Percentiles rank a stretch among this genome's conserved stretches.
phyloP scores from a whole-genome alignment of 2,329 filamentous ascomycete genomes.

The Aureobasidium vineae region DNA sequence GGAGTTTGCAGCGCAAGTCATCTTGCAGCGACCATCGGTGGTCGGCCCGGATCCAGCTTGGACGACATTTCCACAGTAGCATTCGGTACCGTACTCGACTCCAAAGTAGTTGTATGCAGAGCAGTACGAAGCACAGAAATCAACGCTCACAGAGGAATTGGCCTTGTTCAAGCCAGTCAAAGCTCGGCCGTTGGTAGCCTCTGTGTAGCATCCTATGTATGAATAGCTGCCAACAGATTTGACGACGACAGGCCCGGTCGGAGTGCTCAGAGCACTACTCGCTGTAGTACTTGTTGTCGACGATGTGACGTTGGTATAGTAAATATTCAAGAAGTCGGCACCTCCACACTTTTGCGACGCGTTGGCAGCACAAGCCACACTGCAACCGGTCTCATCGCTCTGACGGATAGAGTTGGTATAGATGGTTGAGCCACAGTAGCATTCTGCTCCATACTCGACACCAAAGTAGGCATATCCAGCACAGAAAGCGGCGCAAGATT shows the following conservation, averaged over 20 bases:
- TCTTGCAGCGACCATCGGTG: slow-evolving; percentile 31
- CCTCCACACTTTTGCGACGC: slow-evolving; percentile 36
- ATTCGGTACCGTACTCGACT: slow-evolving; percentile 41
- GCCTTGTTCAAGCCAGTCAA: slow-evolving; percentile 31
- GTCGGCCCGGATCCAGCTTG: not conserved
- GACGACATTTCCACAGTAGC: slow-evolving; percentile 38
- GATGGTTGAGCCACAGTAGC: slow-evolving; percentile 36
- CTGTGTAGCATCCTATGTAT: slow-evolving; percentile 38
- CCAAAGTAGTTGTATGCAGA: slow-evolving; percentile 40
- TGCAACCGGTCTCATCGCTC: slow-evolving; percentile 35
- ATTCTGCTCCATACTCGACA: slow-evolving; percentile 41
- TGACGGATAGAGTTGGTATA: slow-evolving; percentile 16
- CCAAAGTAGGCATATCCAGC: slow-evolving; percentile 41
- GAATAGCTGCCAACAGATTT: slow-evolving; percentile 33
- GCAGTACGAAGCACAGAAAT: slow-evolving; percentile 41
- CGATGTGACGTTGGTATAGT: slow-evolving; percentile 28
- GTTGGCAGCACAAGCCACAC: slow-evolving; percentile 36
- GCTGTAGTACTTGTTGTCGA: slow-evolving; percentile 14
- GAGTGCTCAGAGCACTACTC: not conserved
- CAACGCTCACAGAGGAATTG: slow-evolving; percentile 40
- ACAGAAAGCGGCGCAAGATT: slow-evolving; percentile 41
- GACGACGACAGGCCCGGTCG: slow-evolving; percentile 30
- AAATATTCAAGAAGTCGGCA: slow-evolving; percentile 36
- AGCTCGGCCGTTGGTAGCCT: slow-evolving; percentile 32
- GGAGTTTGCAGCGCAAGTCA: slow-evolving; percentile 33